phyloP scores from a whole-genome alignment of 768 basidiomycete species.

The Agrocybe pediades region DNA sequence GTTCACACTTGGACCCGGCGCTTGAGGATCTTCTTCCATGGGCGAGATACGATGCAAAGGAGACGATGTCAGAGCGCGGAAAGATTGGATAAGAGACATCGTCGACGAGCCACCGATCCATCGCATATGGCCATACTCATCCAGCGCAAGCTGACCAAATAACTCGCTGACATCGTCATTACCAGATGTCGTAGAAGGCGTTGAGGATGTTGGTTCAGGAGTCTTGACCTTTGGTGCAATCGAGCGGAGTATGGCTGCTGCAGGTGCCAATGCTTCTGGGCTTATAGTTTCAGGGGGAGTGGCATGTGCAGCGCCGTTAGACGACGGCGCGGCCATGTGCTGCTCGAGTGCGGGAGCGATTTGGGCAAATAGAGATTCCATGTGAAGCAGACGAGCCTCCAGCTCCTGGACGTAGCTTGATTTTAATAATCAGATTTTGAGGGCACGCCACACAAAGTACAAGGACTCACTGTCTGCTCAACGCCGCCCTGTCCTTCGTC shows the following conservation, averaged over 20 bases:
- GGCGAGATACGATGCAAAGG: constrained; percentile 79
- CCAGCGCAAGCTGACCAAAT: constrained; percentile 84
- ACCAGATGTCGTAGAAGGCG: constrained; percentile 41
- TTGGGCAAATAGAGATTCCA: constrained; percentile 86
- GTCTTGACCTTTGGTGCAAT: constrained; percentile 35
- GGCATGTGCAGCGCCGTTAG: constrained; percentile 40
- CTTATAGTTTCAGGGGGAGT: constrained; percentile 30
- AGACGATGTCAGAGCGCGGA: constrained; percentile 73
- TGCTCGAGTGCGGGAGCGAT: constrained; percentile 76
- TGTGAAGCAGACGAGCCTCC: constrained; percentile 82
- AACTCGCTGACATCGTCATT: constrained; percentile 83
- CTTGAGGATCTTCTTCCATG: constrained; percentile 81
- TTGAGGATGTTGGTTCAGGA: constrained; percentile 37
- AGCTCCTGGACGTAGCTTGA: constrained; percentile 88
- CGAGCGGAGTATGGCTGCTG: constrained; percentile 36
- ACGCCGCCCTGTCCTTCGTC: constrained; percentile 87
- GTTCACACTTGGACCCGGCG: constrained; percentile 78
- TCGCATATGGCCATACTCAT: constrained; percentile 87
- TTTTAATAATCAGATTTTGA: constrained; percentile 13
- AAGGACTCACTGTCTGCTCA: constrained; percentile 80
- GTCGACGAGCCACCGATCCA: constrained; percentile 94
- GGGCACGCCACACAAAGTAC: constrained; percentile 3
- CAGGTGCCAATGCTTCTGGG: constrained; percentile 35
- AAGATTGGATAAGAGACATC: constrained; percentile 90
- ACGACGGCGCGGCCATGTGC: constrained; percentile 55